Base-by-base conservation (phyloP, 2,329 filamentous ascomycete genomes). In the Ceratocystis colombiana region DNA sequence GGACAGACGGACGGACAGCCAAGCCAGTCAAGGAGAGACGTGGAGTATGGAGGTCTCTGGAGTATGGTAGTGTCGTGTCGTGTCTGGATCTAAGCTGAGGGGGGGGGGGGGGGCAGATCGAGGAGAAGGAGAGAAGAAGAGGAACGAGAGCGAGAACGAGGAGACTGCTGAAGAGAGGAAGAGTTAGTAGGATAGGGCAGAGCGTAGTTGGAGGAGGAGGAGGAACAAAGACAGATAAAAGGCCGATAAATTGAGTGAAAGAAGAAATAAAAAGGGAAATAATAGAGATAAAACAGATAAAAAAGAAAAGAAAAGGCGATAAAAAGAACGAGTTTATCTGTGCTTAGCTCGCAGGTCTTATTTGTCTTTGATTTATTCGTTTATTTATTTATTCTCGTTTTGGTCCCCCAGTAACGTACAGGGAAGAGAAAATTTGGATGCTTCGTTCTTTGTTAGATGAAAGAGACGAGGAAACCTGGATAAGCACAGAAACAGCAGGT, bases 191-290 rank as follows among this genome's bases (percentile, higher is more conserved):
- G 12, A 37, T 37, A 37, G 10, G 10, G 33, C 33, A 37, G 33
- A 37, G 33, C 8, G 37, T 37, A 37, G 37, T 37, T 37, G 37
- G 53, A 41, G 63, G 22, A 20, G 45, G 50, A 59, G 12, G 25
- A 59, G 20, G 59, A 25, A 44, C 12, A 44, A 55, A 65, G 33
- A 33, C 30, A 53, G 55, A 59, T 17, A 41, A 41, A 65, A 17
- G 45, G 48, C 7, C 7, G 5, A 17, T 33, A 55, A 55, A 61
- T 37, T 61, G 48, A 33, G 20, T 3, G 45, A 12, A 41, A 59
- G 53, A 45, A 44, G 53, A 37, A 62, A 33, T 22, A 28, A 33
- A 66, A 53, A 22, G 17, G 15, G 8, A 61, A 12, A 45, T 44
- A 22, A 22, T 20, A 25, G 15, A 44, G 30, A 22, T 33, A n/a